A percentile compares a stretch with the other conserved stretches of the same genome.
phyloP scores from a whole-genome alignment of 2,329 filamentous ascomycete genomes.

The Mollisiaceae sp. region DNA sequence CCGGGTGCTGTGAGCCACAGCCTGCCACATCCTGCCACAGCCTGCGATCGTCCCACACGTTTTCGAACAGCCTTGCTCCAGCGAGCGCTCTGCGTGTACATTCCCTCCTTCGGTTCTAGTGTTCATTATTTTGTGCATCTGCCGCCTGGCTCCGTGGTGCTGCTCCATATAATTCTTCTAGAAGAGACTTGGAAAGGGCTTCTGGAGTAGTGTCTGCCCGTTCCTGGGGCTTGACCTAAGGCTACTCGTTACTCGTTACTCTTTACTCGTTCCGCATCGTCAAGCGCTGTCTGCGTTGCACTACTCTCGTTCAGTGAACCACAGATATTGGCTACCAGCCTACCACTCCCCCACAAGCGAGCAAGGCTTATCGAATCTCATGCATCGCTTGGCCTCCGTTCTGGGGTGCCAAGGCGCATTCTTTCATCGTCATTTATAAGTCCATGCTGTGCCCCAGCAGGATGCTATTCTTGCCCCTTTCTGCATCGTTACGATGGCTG shows the following conservation, averaged over 20 bases:
- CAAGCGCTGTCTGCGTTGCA: neutral
- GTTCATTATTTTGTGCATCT: neutral
- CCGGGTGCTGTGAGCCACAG: no score
- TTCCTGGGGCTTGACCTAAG: neutral
- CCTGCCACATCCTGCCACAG: no score
- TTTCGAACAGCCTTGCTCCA: neutral
- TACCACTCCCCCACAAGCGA: neutral
- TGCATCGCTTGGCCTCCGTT: neutral
- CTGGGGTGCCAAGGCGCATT: neutral
- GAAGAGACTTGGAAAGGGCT: neutral
- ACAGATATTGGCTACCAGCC: neutral
- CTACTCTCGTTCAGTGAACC: neutral
- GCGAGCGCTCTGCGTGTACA: neutral
- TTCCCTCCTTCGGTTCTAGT: neutral
- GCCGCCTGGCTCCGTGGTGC: neutral
- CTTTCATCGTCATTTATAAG: conserved; percentile 3
- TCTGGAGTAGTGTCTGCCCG: neutral
- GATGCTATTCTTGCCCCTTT: neutral
- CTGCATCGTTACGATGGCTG: neutral
- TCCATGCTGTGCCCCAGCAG: neutral
- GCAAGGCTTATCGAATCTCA: conserved; percentile 5
- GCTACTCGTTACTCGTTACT: no score
- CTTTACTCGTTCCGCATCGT: no score
- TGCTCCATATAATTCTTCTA: neutral
- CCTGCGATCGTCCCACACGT: neutral